Conservation (phyloP, 2,329 filamentous ascomycete genomes). For the Pleomassaria siparia region DNA sequence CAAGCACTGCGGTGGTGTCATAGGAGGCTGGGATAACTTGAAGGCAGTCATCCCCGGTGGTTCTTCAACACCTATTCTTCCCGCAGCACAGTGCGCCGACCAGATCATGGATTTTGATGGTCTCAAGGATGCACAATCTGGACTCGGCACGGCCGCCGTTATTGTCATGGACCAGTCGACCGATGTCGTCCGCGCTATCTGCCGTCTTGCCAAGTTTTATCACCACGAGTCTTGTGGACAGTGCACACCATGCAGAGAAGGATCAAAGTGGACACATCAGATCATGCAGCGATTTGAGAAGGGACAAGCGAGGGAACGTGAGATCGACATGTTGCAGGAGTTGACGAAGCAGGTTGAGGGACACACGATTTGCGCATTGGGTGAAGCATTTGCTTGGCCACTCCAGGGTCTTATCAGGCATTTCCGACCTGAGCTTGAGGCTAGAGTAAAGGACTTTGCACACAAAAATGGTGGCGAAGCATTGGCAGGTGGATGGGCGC, state of each 20-base stretch:
- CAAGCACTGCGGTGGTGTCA: constrained; percentile 95
- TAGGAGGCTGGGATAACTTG: constrained; percentile 96
- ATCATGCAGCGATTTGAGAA: constrained; percentile 97
- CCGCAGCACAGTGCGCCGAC: constrained; percentile 85
- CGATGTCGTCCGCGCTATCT: constrained; percentile 92
- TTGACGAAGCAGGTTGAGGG: constrained; percentile 99
- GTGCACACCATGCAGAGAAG: constrained; percentile 99
- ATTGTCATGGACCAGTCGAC: constrained; percentile 99
- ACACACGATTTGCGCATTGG: constrained; percentile 96
- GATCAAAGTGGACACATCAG: constrained; percentile 98
- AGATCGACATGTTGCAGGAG: constrained; percentile 99
- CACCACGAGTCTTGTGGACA: constrained; percentile 97
- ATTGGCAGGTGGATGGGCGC: constrained; percentile 85
- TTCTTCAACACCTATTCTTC: constrained; percentile 93
- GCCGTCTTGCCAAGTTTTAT: constrained; percentile 93
- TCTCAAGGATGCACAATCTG: constrained; percentile 95
- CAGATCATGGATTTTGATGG: constrained; percentile 99
- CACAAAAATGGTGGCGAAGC: constrained; percentile 71
- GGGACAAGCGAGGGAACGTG: constrained; percentile 81
- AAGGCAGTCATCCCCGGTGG: constrained; percentile 93
- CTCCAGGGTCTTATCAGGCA: constrained; percentile 97
- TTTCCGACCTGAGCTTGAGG: constrained; percentile 95
- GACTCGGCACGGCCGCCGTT: constrained; percentile 94
- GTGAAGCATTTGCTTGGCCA: constrained; percentile 98
- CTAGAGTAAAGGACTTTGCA: constrained; percentile 80